Evolutionary conservation across 768 basidiomycete species (phyloP), one percentile per base, ranked within the genome.

Genomic region (Glaciozyma antarctica): DNA sequence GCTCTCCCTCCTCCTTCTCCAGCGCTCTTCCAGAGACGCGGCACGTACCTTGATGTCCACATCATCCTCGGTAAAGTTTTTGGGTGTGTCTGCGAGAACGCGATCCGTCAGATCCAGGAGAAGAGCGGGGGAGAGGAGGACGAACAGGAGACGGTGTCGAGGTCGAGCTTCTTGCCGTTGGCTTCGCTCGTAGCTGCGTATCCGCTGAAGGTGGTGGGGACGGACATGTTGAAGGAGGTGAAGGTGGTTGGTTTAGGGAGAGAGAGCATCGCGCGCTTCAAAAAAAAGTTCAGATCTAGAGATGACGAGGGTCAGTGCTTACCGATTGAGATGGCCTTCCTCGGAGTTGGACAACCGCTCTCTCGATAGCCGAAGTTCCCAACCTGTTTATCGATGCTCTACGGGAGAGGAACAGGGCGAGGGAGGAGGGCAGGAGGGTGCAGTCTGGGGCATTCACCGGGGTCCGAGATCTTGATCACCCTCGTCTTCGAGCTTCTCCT

Each of bases 11-110:
- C 34, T 34, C 34, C 17, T 16, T 47, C 45, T 47, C 13, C 45
- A 5, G 45, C 45, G 45, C 45, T 47, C 17, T 6, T 8, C 21
- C 10, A 24, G 5, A n/a, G 10, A 13, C 5, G 21, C 5, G 22
- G 9, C 3, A 49, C 48, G 24, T 8, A 67, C 57, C 62, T 70
- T 67, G 65, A 70, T 67, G 38, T 67, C 69, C 49, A 70, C 58
- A 30, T 64, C 63, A 30, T 64, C 57, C 63, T 67, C 63, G 47
- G 30, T 45, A 54, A 60, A 67, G 56, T 52, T 44, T 63, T 67
- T 62, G 26, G 65, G 65, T 28, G 65, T 67, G 61, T 62, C 69
- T 67, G 41, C 24, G 21, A 26, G 28, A 6, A 38, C n/a, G 52
- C 3, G 17, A 21, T 38, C 21, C 9, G 21, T n/a, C 34, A 38